Evolutionary conservation across 257 asterid species (phyloP), one percentile per base, ranked within the genome.

Genomic region (Eustoma russellianum): DNA sequence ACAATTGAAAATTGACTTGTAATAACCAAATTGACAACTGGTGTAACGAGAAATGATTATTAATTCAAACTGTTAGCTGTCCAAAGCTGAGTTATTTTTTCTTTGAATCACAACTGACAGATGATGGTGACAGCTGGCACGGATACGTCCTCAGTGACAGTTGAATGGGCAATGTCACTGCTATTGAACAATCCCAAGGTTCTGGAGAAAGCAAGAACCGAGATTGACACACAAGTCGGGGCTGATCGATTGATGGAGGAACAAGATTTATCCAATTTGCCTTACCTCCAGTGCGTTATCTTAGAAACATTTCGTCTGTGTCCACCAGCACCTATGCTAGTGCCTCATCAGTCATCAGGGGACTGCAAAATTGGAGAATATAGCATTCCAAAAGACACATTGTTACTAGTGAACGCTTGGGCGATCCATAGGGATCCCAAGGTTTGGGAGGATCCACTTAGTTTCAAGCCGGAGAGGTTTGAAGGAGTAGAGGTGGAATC

Each of bases 381-480:
- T 47, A 73, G 78, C 52, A n/a, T 86, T 10, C 86, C 95, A 0
- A 52, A 43, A 0, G 85, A 78, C 56, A 74, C 93, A 1, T 72
- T 86, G 44, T 14, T 86, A 53, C 19, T 70, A 9, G 83, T 74
- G 19, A 85, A 85, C 30, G 86, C 87, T 0, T 85, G 95, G 95
- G 78, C 82, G 54, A 64, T 85, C 17, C 95, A 82, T 40, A 53
- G 89, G 60, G 93, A 86, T 52, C 85, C 90, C 0, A 3, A 12
- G 9, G 41, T 56, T 16, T 83, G 93, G 95, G 69, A 83, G 0
- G 83, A 86, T 0, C 74, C 90, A 0, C 41, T 38, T 1, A 65
- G 66, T 12, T 83, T 86, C 65, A 55, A 55, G 34, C 95, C 93
- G 0, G 93, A 80, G 67, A 66, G 93, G 18, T 83, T 78, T n/a